Evolutionary conservation across 495 filamentous ascomycete species (phyloP).

Genomic region (Penicillium arizonense): DNA sequence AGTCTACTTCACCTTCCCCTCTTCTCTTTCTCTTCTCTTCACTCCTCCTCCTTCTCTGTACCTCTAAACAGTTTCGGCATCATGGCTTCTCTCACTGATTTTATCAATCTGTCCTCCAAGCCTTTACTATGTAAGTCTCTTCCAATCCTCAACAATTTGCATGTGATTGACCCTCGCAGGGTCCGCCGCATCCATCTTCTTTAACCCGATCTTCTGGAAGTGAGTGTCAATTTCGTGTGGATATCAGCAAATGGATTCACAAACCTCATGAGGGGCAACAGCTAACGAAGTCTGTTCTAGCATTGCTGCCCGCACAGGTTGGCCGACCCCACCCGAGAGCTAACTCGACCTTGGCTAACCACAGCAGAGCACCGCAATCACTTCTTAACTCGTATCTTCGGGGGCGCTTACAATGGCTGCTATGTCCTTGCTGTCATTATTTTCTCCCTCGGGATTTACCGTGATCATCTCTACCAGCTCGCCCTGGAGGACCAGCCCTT

Average conservation of each 20-base stretch:
- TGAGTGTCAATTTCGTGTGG: conserved; percentile 24
- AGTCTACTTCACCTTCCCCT: background rate
- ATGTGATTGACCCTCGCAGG: conserved; percentile 43
- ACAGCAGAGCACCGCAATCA: conserved; percentile 83
- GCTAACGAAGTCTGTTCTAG: conserved; percentile 16
- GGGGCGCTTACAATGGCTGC: conserved; percentile 78
- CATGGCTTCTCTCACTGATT: conserved; percentile 41
- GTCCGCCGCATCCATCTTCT: conserved; percentile 49
- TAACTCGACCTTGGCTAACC: conserved; percentile 14
- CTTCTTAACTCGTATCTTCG: conserved; percentile 83
- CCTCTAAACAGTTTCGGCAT: conserved; percentile 1
- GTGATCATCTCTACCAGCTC: conserved; percentile 64
- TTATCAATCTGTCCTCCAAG: conserved; percentile 45
- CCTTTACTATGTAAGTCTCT: conserved; percentile 41
- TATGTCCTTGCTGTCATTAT: conserved; percentile 86
- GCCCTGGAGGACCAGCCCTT: conserved; percentile 42
- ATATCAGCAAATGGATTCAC: background rate
- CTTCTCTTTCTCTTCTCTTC: conserved; percentile 9
- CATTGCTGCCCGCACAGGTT: conserved; percentile 49
- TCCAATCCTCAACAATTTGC: conserved; percentile 22
- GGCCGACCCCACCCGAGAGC: conserved; percentile 14
- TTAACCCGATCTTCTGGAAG: conserved; percentile 61
- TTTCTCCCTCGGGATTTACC: conserved; percentile 85
- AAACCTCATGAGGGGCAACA: background rate
- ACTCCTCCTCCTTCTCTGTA: conserved; percentile 3